Conservation (phyloP, 148 eudicot species). For the Diospyros kaki region DNA sequence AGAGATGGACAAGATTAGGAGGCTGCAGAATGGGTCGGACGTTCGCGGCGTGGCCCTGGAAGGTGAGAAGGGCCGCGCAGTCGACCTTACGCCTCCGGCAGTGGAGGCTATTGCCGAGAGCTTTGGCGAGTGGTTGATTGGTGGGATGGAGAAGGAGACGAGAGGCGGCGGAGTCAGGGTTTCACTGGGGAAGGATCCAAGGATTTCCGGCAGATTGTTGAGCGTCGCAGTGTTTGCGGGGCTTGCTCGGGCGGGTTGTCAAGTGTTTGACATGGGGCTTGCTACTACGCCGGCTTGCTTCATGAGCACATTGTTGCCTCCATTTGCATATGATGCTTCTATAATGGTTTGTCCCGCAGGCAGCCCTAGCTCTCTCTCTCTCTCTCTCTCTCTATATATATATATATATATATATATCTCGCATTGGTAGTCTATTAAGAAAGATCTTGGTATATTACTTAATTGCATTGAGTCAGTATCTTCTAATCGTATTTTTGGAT, state of each 20-base stretch:
- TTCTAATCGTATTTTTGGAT: too few relatives aligned
- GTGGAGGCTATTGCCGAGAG: constrained; percentile 94
- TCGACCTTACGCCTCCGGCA: constrained; percentile 68
- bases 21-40: constrained; percentile 94
- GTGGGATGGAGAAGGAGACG: constrained; percentile 26
- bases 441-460: too few relatives aligned
- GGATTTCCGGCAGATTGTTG: constrained; percentile 57
- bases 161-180: constrained; percentile 40
- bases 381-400: too few relatives aligned
- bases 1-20: constrained; percentile 62
- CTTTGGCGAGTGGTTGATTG: constrained; percentile 77
- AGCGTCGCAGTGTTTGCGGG: constrained; percentile 77
- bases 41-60: constrained; percentile 84
- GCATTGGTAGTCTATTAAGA: too few relatives aligned
- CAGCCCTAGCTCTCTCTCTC: too few relatives aligned
- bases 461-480: too few relatives aligned
- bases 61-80: constrained; percentile 71
- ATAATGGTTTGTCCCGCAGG: constrained; percentile 52
- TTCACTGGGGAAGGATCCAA: constrained; percentile 77
- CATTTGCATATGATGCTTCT: constrained; percentile 69
- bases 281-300: constrained; percentile 98
- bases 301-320: constrained; percentile 83
- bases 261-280: constrained; percentile 72
- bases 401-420: too few relatives aligned
- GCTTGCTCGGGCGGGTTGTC: constrained; percentile 64